These are phyloP conservation scores for Tolypocladium cylindrosporum DNA, from an alignment of 2,329 filamentous ascomycete species.

Conservation along the genomic window DNA sequence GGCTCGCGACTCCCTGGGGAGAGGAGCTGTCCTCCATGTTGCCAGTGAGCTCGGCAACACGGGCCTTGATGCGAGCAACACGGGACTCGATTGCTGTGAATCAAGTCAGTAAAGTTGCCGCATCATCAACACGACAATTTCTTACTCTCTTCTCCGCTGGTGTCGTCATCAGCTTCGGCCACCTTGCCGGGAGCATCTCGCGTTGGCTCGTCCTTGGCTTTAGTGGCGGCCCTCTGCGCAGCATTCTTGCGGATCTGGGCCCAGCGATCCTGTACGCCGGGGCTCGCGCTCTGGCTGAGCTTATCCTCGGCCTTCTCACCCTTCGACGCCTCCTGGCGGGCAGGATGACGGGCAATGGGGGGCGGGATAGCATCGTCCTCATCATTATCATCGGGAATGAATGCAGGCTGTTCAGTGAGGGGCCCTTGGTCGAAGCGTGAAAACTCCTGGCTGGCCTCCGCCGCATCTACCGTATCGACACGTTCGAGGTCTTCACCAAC, in stretches of 20 bases:
- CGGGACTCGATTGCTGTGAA: conserved; percentile 82
- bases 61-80: conserved; percentile 93
- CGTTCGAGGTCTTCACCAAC: conserved; percentile 39
- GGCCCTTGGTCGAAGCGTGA: conserved; percentile 80
- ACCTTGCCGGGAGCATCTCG: conserved; percentile 45
- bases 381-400: conserved; percentile 49
- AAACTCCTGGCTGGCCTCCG: conserved; percentile 50
- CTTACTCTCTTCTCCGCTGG: conserved; percentile 92
- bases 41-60: conserved; percentile 86
- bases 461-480: conserved; percentile 47
- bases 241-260: conserved; percentile 94
- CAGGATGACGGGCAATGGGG: conserved; percentile 37
- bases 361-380: conserved; percentile 40
- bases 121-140: conserved; percentile 14
- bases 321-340: conserved; percentile 11
- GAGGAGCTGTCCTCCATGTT: conserved; percentile 55
- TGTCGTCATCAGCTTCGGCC: conserved; percentile 67
- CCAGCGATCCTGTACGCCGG: conserved; percentile 64
- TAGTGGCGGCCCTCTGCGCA: conserved; percentile 62
- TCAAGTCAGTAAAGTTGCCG: conserved; percentile 10
- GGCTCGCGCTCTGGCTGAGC: conserved; percentile 21
- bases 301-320: conserved; percentile 19
- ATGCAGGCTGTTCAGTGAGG: conserved; percentile 75
- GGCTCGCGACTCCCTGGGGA: conserved; percentile 18
- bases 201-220: conserved; percentile 53